Conservation (phyloP, 352 stramenopile genomes). For the Labyrinthula sp. region DNA sequence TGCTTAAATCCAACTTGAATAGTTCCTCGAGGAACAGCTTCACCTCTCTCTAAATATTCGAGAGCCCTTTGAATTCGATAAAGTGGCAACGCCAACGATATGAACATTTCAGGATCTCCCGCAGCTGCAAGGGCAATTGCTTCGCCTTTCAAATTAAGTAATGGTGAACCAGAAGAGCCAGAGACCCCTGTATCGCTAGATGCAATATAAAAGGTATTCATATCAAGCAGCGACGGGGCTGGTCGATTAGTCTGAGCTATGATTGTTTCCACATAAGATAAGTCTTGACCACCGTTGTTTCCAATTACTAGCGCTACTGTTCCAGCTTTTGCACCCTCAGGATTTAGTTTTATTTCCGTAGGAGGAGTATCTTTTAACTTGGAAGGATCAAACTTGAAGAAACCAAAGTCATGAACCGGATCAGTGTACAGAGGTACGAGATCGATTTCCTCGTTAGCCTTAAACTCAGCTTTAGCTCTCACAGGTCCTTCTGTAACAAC, state of each 20-base stretch:
- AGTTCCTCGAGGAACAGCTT: conserved; percentile 48
- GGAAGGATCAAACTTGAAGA: conserved; percentile 54
- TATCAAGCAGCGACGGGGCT: conserved; percentile 69
- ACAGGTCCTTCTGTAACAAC: conserved; percentile 53
- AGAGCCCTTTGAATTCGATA: conserved; percentile 56
- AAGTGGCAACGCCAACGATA: conserved; percentile 64
- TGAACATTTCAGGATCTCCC: conserved; percentile 54
- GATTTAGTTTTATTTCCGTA: conserved; percentile 57
- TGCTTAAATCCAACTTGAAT: conserved; percentile 62
- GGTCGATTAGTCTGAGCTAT: conserved; percentile 65
- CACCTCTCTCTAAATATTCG: conserved; percentile 41
- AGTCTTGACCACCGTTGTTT: conserved; percentile 68
- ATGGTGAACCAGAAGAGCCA: conserved; percentile 58
- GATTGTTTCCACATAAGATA: conserved; percentile 62
- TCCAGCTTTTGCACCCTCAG: conserved; percentile 56
- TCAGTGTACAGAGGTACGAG: conserved; percentile 64
- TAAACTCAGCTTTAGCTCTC: conserved; percentile 64
- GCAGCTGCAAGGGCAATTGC: conserved; percentile 68
- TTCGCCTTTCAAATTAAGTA: conserved; percentile 57
- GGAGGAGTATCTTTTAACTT: conserved; percentile 57
- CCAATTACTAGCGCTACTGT: conserved; percentile 66
- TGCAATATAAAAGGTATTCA: conserved; percentile 72
- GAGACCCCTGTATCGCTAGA: conserved; percentile 50
- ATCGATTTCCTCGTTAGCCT: conserved; percentile 72
- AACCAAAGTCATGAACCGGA: conserved; percentile 71